phyloP scores from a whole-genome alignment of 768 basidiomycete genomes.

The Xanthoconium purpureum region DNA sequence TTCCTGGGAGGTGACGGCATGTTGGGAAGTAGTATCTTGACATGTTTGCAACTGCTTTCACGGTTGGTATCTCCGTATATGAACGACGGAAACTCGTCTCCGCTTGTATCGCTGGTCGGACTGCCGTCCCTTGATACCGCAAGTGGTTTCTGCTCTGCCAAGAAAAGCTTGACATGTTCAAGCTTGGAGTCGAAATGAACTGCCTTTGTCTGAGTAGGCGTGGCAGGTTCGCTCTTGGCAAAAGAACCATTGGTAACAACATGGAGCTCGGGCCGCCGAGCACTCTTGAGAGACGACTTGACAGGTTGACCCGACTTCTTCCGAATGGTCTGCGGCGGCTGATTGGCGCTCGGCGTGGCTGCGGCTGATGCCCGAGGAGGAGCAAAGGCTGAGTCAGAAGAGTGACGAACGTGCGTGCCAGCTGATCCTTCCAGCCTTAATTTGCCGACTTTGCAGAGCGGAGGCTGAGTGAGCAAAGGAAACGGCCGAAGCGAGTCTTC shows the following conservation, averaged over 20 bases:
- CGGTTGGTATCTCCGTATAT: conserved; percentile 49
- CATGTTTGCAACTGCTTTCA: conserved; percentile 28
- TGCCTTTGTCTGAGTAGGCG: conserved; percentile 74
- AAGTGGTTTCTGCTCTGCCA: conserved; percentile 91
- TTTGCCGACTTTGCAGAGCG: conserved; percentile 19
- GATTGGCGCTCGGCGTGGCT: neutral
- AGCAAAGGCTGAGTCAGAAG: conserved; percentile 20
- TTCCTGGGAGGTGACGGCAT: conserved; percentile 49
- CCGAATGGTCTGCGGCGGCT: conserved; percentile 47
- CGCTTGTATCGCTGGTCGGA: conserved; percentile 79
- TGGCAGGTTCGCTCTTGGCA: conserved; percentile 74
- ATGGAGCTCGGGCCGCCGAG: conserved; percentile 51
- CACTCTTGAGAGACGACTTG: conserved; percentile 84
- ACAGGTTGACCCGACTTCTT: conserved; percentile 95
- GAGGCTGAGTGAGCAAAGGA: conserved; percentile 24
- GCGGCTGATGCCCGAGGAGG: neutral
- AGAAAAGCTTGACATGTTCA: conserved; percentile 92
- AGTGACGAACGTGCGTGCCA: conserved; percentile 19
- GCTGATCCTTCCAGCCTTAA: conserved; percentile 25
- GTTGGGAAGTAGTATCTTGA: conserved; percentile 66
- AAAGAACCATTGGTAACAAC: conserved; percentile 47
- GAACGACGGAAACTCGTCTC: conserved; percentile 75
- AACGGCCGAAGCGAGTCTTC: conserved; percentile 21
- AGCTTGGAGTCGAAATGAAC: conserved; percentile 93
- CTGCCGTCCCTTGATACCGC: conserved; percentile 91